Percentiles rank a stretch among this genome's conserved stretches.
Evolutionary conservation across 306 rosid species (phyloP).

Genomic region (Myrica gale): DNA sequence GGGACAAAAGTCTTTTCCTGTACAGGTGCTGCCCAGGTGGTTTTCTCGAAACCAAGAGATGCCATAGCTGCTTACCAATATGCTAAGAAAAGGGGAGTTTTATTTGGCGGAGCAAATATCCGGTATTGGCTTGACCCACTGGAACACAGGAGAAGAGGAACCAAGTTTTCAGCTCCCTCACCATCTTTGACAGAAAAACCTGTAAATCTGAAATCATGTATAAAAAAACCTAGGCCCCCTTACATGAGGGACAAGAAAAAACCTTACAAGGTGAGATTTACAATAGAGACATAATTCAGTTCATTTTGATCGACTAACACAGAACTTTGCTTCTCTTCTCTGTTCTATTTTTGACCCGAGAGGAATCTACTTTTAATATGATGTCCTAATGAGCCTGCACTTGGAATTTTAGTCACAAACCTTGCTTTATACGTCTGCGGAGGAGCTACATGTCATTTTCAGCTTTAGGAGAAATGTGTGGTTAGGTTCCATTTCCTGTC

Average conservation of each 20-base stretch:
- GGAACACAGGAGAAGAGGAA: slow-evolving; percentile 28
- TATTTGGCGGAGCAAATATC: slow-evolving; percentile 30
- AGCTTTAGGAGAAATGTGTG: neutral
- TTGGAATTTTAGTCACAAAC: too few relatives aligned
- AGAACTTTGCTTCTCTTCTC: neutral
- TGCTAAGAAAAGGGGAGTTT: slow-evolving; percentile 33
- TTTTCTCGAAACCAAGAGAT: slow-evolving; percentile 29
- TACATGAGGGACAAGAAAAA: neutral
- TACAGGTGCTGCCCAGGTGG: slow-evolving; percentile 34
- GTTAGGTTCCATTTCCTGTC: neutral
- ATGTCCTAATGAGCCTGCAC: too few relatives aligned
- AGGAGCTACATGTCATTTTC: neutral
- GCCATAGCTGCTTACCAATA: slow-evolving; percentile 36
- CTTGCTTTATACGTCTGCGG: too few relatives aligned
- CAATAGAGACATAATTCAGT: slow-evolving; percentile 33
- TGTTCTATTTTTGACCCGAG: neutral
- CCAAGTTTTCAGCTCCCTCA: slow-evolving; percentile 1
- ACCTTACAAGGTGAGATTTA: slow-evolving; percentile 37
- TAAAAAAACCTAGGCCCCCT: neutral
- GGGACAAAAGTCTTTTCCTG: slow-evolving; percentile 24
- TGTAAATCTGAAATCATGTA: slow-evolving; percentile 25
- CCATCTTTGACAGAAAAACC: slow-evolving; percentile 23
- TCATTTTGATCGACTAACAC: neutral
- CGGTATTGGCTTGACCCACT: slow-evolving; percentile 37
- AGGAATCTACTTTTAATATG: too few relatives aligned